Evolutionary conservation across 257 asterid genomes (phyloP), one percentile per base, ranked within the genome.

Genomic region (Verbena officinalis): DNA sequence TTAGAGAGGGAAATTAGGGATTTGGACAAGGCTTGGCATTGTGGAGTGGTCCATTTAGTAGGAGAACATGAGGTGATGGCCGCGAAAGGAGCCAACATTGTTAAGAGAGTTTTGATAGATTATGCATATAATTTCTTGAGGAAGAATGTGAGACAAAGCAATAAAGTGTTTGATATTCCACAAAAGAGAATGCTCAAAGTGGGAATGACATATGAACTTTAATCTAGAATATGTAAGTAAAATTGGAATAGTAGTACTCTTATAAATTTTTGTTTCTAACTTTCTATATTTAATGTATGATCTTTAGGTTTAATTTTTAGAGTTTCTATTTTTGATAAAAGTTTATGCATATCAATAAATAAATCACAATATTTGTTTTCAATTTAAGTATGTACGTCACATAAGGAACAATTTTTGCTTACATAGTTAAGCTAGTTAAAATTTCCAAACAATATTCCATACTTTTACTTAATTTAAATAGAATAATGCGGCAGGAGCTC

Each of bases 21-120:
- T 49, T 2, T 85, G 68, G 90, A 87, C 0, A 54, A 39, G 49
- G 86, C 88, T 6, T 40, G 69, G 57, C n/a, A 40, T 27, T 62
- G 36, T 0, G 86, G 93, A 22, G 82, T 87, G 43, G 88, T 82
- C 42, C 93, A 87, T 43, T 12, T 87, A 58, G 84, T 87, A 4
- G 88, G 95, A 9, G 95, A 87, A 46, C 81, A 79, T n/a, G 93
- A 88, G 36, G 86, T 83, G 65, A 67, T 75, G 62, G 87, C 94
- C 3, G 49, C 67, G 2, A 76, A 78, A 39, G 86, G 83, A 1
- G 71, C 91, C 9, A 45, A 46, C 13, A 20, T 83, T 8, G 78
- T 75, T 23, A 83, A 85, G 75, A 78, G 60, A 57, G 30, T 84
- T 15, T 17, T 81, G 70, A 74, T 87, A 1, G 71, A 87, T 52